A percentile compares a stretch with the other conserved stretches of the same genome.
phyloP scores from a whole-genome alignment of 352 stramenopile species.

The Phytophthora syringae region DNA sequence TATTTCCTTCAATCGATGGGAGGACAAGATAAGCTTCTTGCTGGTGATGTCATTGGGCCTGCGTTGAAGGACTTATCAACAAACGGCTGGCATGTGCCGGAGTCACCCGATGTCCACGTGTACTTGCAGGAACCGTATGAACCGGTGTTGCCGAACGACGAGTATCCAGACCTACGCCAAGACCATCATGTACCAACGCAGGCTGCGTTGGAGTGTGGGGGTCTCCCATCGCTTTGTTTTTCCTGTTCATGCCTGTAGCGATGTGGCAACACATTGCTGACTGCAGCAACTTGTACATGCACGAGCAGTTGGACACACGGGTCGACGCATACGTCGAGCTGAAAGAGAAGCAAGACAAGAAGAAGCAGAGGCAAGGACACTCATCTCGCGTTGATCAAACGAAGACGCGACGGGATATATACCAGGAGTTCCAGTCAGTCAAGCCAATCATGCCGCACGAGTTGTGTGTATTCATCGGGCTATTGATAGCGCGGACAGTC shows the following conservation, averaged over 20 bases:
- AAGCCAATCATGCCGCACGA: conserved; percentile 1
- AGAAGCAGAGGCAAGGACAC: background rate
- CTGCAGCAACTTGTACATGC: conserved; percentile 24
- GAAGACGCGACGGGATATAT: conserved; percentile 8
- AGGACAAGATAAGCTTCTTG: conserved; percentile 1
- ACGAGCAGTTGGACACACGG: conserved; percentile 4
- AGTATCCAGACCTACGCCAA: background rate
- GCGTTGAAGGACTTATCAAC: background rate
- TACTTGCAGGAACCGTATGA: conserved; percentile 1
- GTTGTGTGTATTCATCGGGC: conserved; percentile 8
- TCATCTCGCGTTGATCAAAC: background rate
- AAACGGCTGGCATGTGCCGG: background rate
- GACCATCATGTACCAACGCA: background rate
- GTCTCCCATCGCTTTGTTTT: conserved; percentile 4
- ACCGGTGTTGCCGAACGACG: background rate
- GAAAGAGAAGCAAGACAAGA: background rate
- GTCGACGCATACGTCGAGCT: conserved; percentile 12
- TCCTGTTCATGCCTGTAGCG: conserved; percentile 15
- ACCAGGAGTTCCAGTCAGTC: conserved; percentile 4
- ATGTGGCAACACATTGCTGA: conserved; percentile 21
- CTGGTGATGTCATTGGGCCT: conserved; percentile 1
- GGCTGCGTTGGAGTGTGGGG: background rate
- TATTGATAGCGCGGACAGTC: background rate
- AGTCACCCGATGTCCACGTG: background rate
- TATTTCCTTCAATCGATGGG: conserved; percentile 1